Conservation (phyloP, 371 early-diverging fungal species). For the Rhizopus arrhizus region DNA sequence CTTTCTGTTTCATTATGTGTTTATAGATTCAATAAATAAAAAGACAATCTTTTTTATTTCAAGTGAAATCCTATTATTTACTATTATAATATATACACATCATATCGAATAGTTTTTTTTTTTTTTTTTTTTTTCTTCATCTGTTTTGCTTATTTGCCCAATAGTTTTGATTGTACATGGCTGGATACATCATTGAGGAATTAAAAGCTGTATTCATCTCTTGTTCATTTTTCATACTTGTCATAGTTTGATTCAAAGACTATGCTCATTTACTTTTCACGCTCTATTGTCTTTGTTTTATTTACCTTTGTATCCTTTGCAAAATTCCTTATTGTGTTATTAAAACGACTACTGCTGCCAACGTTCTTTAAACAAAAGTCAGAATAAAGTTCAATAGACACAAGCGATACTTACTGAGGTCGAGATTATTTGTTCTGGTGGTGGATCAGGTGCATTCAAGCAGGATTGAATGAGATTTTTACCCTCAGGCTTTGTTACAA, state of each 20-base stretch:
- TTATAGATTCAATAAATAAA: background rate
- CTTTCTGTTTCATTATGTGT: background rate
- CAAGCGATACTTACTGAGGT: constrained; percentile 19
- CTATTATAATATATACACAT: constrained; percentile 1
- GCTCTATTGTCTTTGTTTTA: background rate
- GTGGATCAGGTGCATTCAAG: constrained; percentile 75
- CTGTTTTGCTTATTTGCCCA: background rate
- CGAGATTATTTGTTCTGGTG: constrained; percentile 1
- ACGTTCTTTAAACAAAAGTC: background rate
- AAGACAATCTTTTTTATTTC: too few species aligned
- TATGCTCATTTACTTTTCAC: background rate
- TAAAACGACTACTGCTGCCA: background rate
- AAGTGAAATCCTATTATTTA: too few species aligned
- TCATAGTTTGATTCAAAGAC: background rate
- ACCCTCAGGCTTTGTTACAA: constrained; percentile 90
- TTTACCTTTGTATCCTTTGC: background rate
- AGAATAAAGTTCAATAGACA: background rate
- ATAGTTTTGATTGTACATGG: background rate
- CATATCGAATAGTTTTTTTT: background rate
- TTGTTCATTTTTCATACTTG: background rate
- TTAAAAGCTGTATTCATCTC: background rate
- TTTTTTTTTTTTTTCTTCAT: background rate
- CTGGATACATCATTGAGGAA: background rate
- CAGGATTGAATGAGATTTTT: constrained; percentile 92
- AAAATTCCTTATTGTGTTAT: too few species aligned